Evolutionary conservation across 306 rosid species (phyloP).

Genomic region (Rosa multiflora): DNA sequence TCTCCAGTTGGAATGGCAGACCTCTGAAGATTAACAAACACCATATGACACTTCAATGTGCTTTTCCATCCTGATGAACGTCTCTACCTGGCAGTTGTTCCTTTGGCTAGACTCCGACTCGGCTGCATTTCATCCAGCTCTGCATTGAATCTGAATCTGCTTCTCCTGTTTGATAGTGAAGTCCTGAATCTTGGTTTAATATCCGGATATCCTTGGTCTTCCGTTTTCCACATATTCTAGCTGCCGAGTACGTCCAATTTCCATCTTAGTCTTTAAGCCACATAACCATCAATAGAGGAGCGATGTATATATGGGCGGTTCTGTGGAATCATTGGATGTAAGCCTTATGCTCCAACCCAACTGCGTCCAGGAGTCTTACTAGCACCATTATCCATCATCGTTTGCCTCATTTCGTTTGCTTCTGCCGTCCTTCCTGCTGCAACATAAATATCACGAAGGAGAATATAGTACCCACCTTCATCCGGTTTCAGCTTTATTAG

Average conservation of each 20-base stretch:
- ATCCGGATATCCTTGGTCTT: not conserved
- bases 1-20: not conserved
- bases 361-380: slow-evolving; percentile 50
- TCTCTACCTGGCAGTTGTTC: not conserved
- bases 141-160: not conserved
- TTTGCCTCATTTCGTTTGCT: slow-evolving; percentile 48
- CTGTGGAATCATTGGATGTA: not conserved
- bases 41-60: not conserved
- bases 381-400: slow-evolving; percentile 42
- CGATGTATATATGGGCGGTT: not conserved
- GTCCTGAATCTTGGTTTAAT: not conserved
- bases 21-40: not conserved
- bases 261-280: not conserved
- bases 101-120: not conserved
- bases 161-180: not conserved
- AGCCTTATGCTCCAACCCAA: slow-evolving; percentile 44
- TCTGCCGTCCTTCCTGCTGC: slow-evolving; percentile 49
- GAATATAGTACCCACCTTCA: slow-evolving; percentile 59
- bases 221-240: not conserved
- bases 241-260: not conserved
- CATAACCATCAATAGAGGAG: not conserved
- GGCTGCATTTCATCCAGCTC: not conserved
- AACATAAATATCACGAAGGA: slow-evolving; percentile 51
- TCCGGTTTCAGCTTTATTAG: slow-evolving; percentile 55
- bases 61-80: not conserved